Base-by-base conservation (phyloP, 75 land plant species). In the Sequoiadendron giganteum region DNA sequence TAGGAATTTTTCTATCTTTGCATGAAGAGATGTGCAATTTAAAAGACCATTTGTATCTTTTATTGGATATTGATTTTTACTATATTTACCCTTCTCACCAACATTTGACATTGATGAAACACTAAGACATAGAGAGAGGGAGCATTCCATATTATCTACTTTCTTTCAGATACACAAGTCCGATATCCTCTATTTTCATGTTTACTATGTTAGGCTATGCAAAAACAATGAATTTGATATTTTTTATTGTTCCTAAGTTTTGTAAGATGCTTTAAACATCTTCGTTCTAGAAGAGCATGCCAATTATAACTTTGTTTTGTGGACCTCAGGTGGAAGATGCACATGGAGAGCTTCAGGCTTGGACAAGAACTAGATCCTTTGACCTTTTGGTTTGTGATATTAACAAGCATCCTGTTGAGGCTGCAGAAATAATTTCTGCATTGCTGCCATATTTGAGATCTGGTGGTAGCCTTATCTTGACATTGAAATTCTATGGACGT, bases 321-420 rank as follows among this genome's bases (percentile, higher is more conserved):
- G 83, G 49, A 47, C 10, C 3, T 45, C 30, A 88, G 89, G 89
- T 87, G 16, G 88, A 88, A 86, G 87, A 88, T 68, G 70, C 89
- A 39, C 48, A 72, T 15, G 3, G 21, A 48, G 89, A 88, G 19
- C 48, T 88, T 56, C 45, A 86, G 15, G 45, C 39, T 34, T 88
- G 89, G 89, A 40, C 87, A 84, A 61, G 45, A 36, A 76, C 38
- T 68, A 88, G 87, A 47, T 49, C 14, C 39, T 88, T 88, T 86
- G 89, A 88, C 73, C 89, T 88, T 30, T 70, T 88, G 43, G 89
- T 88, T 40, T 88, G 89, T 86, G 89, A 88, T 38, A 86, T 88
- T 11, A 88, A 88, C 48, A 85, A 86, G 79, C 89, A 88, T 73
- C 89, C 89, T 68, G 88, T 70, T 36, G 89, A 88, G 89, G 88